Base-by-base conservation (phyloP, 306 rosid species). In the Acacia acuminata region DNA sequence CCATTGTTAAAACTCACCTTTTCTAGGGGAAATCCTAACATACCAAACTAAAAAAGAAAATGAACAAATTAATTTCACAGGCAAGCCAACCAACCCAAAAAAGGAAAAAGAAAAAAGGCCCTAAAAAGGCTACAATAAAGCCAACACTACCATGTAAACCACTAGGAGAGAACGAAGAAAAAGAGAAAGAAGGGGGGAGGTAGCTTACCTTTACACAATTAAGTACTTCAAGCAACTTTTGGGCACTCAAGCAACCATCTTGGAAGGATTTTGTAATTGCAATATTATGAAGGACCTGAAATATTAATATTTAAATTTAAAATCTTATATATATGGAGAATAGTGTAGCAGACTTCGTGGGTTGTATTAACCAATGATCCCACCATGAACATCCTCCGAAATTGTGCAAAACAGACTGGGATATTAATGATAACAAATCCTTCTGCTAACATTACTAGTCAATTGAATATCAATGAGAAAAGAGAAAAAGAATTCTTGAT, bases 261-360 rank as follows among this genome's bases (percentile, higher is more conserved):
- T 89, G 91, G 64, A 87, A 90, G 86, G 88, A 96, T 73, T 94
- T 94, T 10, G 97, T 89, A 79, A 96, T 89, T 75, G 94, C 97
- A 16, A 91, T 89, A 86, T 96, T 96, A 86, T 96, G 99, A 83
- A 87, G 87, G 82, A 94, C 92, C 99, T 96, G 92, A 86, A 53
- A 86, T 44, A 78, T 78, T 56, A 73, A 44, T 64, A 85, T 66
- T 75, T 32, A 82, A 77, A 72, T 64, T 75, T 47, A 82, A 77
- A 72, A 64, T 71, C 53, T 50, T 51, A 14, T 51, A 58, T 65
- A 71, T 73, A 48, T 51, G 24, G 16, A 55, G 79, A 45, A 44
- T 24, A 50, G 6, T 14, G 51, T 55, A 77, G 65, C 63, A 34
- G 47, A 66, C 14, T 44, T 4, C 20, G 75, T 53, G 32, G 81